These are phyloP conservation scores for Medicago truncatula DNA, from an alignment of 306 rosid genomes.

Conservation along the genomic window MtrunA17r5.0-ANR NC_053045.1:52374501-52375000, in stretches of 20 bases:
- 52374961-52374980: constrained; percentile 97
- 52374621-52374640: constrained; percentile 93
- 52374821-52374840: constrained; percentile 81
- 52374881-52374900: constrained; percentile 73
- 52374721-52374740: constrained; percentile 16
- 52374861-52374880: constrained; percentile 77
- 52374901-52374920: constrained; percentile 62
- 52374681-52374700: constrained; percentile 32
- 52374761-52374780: constrained; percentile 98
- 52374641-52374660: constrained; percentile 86
- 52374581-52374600: constrained; percentile 87
- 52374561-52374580: constrained; percentile 83
- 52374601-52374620: constrained; percentile 95
- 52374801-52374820: constrained; percentile 75
- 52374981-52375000: constrained; percentile 93
- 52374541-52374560: constrained; percentile 78
- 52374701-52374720: constrained; percentile 31
- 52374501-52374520: constrained; percentile 89
- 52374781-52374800: constrained; percentile 74
- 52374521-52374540: constrained; percentile 80
- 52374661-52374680: constrained; percentile 90
- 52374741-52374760: constrained; percentile 69
- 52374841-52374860: constrained; percentile 87
- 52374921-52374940: constrained; percentile 85
- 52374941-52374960: constrained; percentile 96